Evolutionary conservation across 208 protist species (phyloP).

Genomic region (Crithidia expoeki): DNA sequence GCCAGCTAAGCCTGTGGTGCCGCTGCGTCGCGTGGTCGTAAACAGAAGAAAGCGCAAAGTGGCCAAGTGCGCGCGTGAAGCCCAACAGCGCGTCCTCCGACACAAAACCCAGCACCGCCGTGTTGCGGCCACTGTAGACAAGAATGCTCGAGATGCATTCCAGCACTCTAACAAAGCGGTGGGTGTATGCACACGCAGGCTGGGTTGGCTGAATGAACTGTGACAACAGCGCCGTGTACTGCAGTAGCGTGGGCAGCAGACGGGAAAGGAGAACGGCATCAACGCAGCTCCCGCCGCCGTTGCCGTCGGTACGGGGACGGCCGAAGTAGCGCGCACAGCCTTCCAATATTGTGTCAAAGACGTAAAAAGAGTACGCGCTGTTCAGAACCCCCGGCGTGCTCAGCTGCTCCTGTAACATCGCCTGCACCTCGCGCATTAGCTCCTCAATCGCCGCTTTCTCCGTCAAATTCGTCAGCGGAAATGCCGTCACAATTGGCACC

Average conservation of each 20-base stretch:
- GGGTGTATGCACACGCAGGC: slow-evolving; percentile 21
- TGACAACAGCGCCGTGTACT: slow-evolving; percentile 34
- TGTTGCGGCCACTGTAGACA: slow-evolving; percentile 15
- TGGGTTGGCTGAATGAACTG: slow-evolving; percentile 40
- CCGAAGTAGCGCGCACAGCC: slow-evolving; percentile 30
- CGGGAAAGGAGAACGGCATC: slow-evolving; percentile 19
- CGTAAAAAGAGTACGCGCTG: neutral
- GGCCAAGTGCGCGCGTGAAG: slow-evolving; percentile 51
- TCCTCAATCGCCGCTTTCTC: slow-evolving; percentile 12
- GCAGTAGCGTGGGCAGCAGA: slow-evolving; percentile 43
- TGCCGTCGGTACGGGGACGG: slow-evolving; percentile 15
- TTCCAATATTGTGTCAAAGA: slow-evolving; percentile 21
- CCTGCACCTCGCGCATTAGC: slow-evolving; percentile 22
- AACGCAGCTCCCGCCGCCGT: slow-evolving; percentile 4
- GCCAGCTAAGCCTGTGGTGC: slow-evolving; percentile 54
- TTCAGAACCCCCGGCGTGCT: neutral
- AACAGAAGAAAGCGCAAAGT: slow-evolving; percentile 42
- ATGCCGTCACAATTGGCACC: slow-evolving; percentile 22
- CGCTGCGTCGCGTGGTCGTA: slow-evolving; percentile 39
- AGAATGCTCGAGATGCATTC: slow-evolving; percentile 41
- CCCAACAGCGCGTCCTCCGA: slow-evolving; percentile 36
- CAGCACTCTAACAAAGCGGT: slow-evolving; percentile 42
- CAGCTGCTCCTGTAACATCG: slow-evolving; percentile 20
- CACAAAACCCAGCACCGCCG: slow-evolving; percentile 29
- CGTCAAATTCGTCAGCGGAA: slow-evolving; percentile 7